Base-by-base conservation (phyloP, 202 grass and related monocot species). In the Carex arenaria region DNA sequence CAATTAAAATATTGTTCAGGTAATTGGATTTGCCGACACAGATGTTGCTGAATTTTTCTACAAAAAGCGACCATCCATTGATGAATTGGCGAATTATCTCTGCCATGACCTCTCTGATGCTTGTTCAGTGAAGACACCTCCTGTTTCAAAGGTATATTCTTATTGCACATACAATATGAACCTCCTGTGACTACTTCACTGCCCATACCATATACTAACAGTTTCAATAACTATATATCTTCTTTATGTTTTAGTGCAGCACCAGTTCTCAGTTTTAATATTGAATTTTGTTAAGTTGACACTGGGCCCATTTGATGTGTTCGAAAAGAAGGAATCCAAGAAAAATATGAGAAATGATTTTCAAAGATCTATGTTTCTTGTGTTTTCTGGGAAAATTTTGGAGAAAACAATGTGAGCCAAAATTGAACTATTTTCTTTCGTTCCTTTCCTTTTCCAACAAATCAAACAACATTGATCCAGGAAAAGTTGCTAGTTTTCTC, bases 1-100 rank as follows among this genome's bases (percentile, higher is more conserved):
- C 38, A 70, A 61, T 81, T 34, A 9, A 79, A 64, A 20, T 49
- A 23, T 13, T 57, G n/a, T 84, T 53, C 80, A 97, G 94, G 94
- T 92, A n/a, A 89, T 97, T 28, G 94, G 88, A 6, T 97, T 90
- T 92, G 87, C 88, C 75, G 94, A 97, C 87, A 97, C 94, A 15
- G 94, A 97, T 90, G 87, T 97, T 89, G 92, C 90, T 82, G 94
- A 97, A 78, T 97, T 88, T 89, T 85, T 94, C 52, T 97, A 94
- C 74, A 97, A 89, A 32, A 94, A 86, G 36, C 91, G 36, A 12
- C 94, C 94, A 65, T 91, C 90, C 13, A 64, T 83, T 85, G 88
- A 94, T 54, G 63, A 89, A 77, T 87, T 94, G 83, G 72, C 85
- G 57, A 89, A 94, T 54, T 94, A 90, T 91, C 71, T 97, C 6